These are phyloP conservation scores for Malus hybrid DNA, from an alignment of 331 rosid species.

Conservation along the genomic window DNA sequence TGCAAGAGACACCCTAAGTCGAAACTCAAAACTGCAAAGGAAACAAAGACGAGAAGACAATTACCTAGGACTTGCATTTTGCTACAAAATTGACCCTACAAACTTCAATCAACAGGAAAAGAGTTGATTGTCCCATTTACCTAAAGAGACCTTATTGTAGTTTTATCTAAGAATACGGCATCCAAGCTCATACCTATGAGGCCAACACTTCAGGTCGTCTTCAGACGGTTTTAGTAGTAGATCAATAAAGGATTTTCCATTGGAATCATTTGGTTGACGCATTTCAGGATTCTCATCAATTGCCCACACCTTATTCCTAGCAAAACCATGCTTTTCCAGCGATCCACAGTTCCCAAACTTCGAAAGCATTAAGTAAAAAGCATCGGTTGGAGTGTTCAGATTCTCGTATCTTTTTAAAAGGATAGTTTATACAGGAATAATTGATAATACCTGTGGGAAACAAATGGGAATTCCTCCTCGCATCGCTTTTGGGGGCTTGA, in stretches of 20 bases:
- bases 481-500: conserved; percentile 68
- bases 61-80: not conserved
- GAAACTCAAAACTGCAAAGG: conserved; percentile 69
- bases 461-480: conserved; percentile 89
- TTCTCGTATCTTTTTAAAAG: not conserved
- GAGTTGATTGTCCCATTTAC: not conserved
- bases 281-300: conserved; percentile 70
- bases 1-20: conserved; percentile 70
- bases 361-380: conserved; percentile 13
- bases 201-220: conserved; percentile 81
- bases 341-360: conserved; percentile 90
- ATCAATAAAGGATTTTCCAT: conserved; percentile 58
- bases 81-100: not conserved
- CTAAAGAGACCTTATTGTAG: not conserved
- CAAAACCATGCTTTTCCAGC: conserved; percentile 81
- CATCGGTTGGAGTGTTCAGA: conserved; percentile 3
- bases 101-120: not conserved
- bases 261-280: conserved; percentile 39
- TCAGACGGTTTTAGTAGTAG: conserved; percentile 70
- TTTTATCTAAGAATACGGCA: conserved; percentile 3
- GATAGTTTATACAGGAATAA: not conserved
- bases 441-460: conserved; percentile 68
- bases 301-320: conserved; percentile 73
- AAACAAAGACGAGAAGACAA: not conserved
- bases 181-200: conserved; percentile 50